These are phyloP conservation scores for Rhipidocladum racemiflorum DNA, from an alignment of 176 grass and related monocot species.

Conservation along the genomic window DNA sequence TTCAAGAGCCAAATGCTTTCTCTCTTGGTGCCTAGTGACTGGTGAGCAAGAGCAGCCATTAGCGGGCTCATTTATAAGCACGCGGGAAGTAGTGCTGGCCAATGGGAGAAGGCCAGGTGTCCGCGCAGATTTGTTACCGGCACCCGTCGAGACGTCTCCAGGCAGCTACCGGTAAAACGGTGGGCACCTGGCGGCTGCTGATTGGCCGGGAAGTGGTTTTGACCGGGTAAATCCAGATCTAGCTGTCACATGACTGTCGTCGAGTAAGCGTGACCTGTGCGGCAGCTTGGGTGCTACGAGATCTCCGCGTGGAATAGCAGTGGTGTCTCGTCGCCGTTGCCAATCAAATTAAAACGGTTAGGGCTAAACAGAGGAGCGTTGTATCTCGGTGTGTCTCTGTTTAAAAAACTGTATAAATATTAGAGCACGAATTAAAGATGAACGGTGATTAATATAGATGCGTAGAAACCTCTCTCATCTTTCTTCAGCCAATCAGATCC, in stretches of 20 bases:
- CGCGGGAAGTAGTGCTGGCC: background rate
- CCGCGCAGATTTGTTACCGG: background rate
- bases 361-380: too few relatives aligned
- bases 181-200: background rate
- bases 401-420: too few relatives aligned
- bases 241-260: conserved; percentile 25
- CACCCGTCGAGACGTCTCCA: conserved; percentile 21
- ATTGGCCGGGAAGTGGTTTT: conserved; percentile 40
- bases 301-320: background rate
- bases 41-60: conserved; percentile 32
- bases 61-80: conserved; percentile 50
- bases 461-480: too few relatives aligned
- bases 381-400: too few relatives aligned
- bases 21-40: conserved; percentile 12
- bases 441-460: too few relatives aligned
- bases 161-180: conserved; percentile 48
- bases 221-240: conserved; percentile 42
- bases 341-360: background rate
- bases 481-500: background rate
- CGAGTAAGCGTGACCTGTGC: background rate
- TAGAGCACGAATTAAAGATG: too few relatives aligned
- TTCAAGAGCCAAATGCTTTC: background rate
- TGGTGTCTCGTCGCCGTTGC: background rate
- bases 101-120: conserved; percentile 32
- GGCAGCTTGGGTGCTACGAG: conserved; percentile 1